Evolutionary conservation across 164 flowering plant genomes (phyloP).

Genomic region (Sextonia rubra): DNA sequence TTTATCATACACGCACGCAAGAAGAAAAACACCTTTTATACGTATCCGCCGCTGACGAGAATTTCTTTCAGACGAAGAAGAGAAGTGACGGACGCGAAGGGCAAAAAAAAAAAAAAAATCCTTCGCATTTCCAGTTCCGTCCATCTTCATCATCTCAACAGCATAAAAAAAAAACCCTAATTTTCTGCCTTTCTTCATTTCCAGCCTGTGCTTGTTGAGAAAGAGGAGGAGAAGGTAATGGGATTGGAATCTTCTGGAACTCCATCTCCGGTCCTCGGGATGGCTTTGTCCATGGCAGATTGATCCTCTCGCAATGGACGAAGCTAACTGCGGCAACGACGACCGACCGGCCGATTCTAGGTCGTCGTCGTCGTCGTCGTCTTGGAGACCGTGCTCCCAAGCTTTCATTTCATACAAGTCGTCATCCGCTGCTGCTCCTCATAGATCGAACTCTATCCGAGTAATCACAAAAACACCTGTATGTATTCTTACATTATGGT

Average conservation of each 20-base stretch:
- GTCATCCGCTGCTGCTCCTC: slow-evolving; percentile 4
- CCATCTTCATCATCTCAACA: no score
- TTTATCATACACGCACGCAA: no score
- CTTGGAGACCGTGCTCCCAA: slow-evolving; percentile 54
- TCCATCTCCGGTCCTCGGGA: no score
- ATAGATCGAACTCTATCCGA: slow-evolving; percentile 36
- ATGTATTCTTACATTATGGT: neutral
- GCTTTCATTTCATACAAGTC: slow-evolving; percentile 42
- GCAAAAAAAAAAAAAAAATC: no score
- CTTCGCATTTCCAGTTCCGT: no score
- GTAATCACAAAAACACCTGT: slow-evolving; percentile 63
- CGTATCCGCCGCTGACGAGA: no score
- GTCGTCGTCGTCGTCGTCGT: slow-evolving; percentile 15
- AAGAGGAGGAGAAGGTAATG: slow-evolving; percentile 27
- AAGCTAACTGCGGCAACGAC: slow-evolving; percentile 29
- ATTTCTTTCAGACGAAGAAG: no score
- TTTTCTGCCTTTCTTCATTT: neutral
- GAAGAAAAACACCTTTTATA: no score
- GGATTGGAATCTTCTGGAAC: slow-evolving; percentile 61
- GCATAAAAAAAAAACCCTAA: neutral
- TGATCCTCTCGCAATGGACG: slow-evolving; percentile 43
- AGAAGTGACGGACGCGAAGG: no score
- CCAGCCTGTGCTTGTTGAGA: no score
- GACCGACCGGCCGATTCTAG: slow-evolving; percentile 16
- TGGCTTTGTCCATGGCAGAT: no score